These are phyloP conservation scores for Xenoacremonium recifei DNA, from an alignment of 2,329 filamentous ascomycete genomes.

Conservation along the genomic window DNA sequence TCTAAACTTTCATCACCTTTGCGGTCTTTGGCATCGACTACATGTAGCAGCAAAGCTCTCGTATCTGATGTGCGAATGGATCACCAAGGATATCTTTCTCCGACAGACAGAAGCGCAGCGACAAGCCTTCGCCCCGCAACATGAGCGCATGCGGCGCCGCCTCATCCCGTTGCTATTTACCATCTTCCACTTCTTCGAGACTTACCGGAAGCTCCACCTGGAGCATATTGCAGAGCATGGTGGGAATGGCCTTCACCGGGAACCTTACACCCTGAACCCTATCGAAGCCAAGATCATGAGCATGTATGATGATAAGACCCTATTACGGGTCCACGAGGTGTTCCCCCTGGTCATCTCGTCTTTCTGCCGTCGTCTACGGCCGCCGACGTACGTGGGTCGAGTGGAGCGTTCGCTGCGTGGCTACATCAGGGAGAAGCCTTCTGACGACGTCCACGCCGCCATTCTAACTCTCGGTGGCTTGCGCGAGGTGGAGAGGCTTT, in stretches of 20 bases:
- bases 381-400: conserved; percentile 63
- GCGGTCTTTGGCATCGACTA: conserved; percentile 63
- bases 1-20: conserved; percentile 60
- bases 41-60: conserved; percentile 64
- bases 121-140: conserved; percentile 58
- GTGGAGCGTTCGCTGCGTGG: conserved; percentile 62
- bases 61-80: conserved; percentile 61
- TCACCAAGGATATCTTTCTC: conserved; percentile 64
- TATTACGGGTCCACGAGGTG: conserved; percentile 62
- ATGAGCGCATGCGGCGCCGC: conserved; percentile 62
- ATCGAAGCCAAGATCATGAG: conserved; percentile 61
- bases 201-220: conserved; percentile 58
- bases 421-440: conserved; percentile 60
- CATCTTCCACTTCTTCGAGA: conserved; percentile 67
- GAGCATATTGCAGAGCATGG: conserved; percentile 52
- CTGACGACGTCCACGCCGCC: conserved; percentile 61
- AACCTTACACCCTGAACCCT: conserved; percentile 60
- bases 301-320: conserved; percentile 63
- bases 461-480: conserved; percentile 61
- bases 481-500: conserved; percentile 61
- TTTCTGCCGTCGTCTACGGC: conserved; percentile 60
- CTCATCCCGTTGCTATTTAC: conserved; percentile 64
- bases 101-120: conserved; percentile 54
- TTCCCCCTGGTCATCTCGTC: conserved; percentile 65
- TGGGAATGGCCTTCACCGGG: conserved; percentile 48